Conservation (phyloP, 345 rosid species). For the Bruguiera gymnorhiza region DNA sequence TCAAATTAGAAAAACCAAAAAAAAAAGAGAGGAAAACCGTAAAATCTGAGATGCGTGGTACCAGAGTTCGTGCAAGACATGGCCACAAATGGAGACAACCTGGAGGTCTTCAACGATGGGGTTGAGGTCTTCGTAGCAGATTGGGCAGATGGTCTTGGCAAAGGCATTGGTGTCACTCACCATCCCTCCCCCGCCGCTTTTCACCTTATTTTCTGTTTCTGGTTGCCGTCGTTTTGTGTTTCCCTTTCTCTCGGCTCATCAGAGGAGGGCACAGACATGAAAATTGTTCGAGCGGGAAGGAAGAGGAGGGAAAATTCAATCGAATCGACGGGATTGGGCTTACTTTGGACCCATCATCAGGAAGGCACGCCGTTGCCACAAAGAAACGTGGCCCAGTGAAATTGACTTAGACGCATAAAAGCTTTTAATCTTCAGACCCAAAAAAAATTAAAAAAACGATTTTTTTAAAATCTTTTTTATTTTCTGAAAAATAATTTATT, state of each 20-base stretch:
- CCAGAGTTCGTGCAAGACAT: slow-evolving; percentile 97
- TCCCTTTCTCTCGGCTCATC: too few species aligned
- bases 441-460: too few species aligned
- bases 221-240: too few species aligned
- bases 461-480: too few species aligned
- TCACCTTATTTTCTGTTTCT: not conserved
- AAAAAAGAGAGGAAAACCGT: not conserved
- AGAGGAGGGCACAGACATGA: not conserved
- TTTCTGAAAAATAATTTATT: too few species aligned
- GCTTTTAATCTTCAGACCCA: too few species aligned
- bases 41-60: slow-evolving; percentile 15
- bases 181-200: slow-evolving; percentile 18
- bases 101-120: slow-evolving; percentile 84
- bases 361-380: too few species aligned
- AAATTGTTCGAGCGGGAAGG: not conserved
- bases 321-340: too few species aligned
- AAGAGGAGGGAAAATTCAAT: not conserved
- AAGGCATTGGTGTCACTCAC: slow-evolving; percentile 25
- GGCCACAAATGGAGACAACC: slow-evolving; percentile 81
- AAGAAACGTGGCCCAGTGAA: too few species aligned
- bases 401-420: too few species aligned
- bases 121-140: slow-evolving; percentile 92
- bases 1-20: not conserved
- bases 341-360: too few species aligned
- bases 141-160: slow-evolving; percentile 68